These are phyloP conservation scores for Trichophyton equinum DNA, from an alignment of 2,329 filamentous ascomycete species.

Conservation along the genomic window DNA sequence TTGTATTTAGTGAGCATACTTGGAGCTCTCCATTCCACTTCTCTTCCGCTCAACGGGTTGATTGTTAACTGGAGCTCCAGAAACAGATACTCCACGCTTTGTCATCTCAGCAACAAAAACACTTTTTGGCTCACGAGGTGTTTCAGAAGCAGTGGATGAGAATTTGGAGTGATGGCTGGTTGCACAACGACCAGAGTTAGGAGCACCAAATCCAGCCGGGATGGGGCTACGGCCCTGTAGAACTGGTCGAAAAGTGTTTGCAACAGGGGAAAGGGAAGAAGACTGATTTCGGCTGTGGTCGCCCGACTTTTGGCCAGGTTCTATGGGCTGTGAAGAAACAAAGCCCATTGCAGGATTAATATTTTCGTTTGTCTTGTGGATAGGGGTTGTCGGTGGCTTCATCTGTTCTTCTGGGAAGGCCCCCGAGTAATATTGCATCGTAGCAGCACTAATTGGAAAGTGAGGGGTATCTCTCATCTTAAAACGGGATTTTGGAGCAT, in stretches of 20 bases:
- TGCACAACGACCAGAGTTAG: background rate
- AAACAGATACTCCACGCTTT: slow-evolving; percentile 6
- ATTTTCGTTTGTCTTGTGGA: background rate
- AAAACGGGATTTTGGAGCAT: slow-evolving; percentile 2
- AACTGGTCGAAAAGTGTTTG: background rate
- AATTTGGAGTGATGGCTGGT: slow-evolving; percentile 1
- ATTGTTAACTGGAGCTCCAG: background rate
- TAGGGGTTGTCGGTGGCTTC: background rate
- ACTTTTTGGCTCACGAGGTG: background rate
- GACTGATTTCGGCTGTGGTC: background rate
- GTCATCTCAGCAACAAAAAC: slow-evolving; percentile 7
- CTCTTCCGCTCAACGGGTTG: background rate
- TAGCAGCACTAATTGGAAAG: slow-evolving; percentile 12
- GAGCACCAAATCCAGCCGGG: background rate
- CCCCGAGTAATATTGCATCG: slow-evolving; percentile 12
- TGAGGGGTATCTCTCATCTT: slow-evolving; percentile 9
- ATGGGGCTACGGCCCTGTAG: background rate
- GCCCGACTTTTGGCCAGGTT: background rate
- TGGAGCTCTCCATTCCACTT: background rate
- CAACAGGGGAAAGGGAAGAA: slow-evolving; percentile 1
- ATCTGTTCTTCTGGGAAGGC: background rate
- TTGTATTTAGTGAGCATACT: background rate
- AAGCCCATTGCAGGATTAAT: background rate
- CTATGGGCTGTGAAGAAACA: background rate
- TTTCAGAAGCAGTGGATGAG: background rate